These are phyloP conservation scores for Angomonas ambiguus DNA, from an alignment of 208 protist genomes.

Conservation along the genomic window DNA sequence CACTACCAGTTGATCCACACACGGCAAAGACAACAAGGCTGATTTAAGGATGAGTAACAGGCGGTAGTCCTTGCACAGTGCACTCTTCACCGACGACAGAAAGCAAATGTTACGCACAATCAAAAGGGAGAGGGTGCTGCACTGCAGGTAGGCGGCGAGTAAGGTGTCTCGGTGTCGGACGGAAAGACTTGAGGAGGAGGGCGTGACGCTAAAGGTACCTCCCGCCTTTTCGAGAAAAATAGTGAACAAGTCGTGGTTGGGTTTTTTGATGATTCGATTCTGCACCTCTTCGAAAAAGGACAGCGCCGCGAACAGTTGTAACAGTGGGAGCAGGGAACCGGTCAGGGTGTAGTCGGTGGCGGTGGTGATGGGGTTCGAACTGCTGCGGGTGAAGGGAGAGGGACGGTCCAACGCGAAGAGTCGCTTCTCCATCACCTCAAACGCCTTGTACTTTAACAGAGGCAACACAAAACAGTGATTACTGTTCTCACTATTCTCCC, in stretches of 20 bases:
- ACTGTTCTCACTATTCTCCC: background rate
- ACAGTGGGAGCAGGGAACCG: too few relatives aligned
- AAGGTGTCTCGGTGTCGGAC: too few relatives aligned
- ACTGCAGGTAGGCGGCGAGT: too few relatives aligned
- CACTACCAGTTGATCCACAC: constrained; percentile 14
- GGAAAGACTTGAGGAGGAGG: background rate
- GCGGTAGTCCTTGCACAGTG: constrained; percentile 68
- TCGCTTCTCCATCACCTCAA: background rate
- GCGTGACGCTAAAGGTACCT: constrained; percentile 9
- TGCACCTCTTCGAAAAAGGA: constrained; percentile 46
- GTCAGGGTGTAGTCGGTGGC: background rate
- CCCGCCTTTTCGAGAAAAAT: constrained; percentile 57
- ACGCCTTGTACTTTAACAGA: background rate
- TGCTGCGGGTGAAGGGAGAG: background rate
- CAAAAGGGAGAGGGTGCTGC: constrained; percentile 51
- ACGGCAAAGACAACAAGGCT: constrained; percentile 31
- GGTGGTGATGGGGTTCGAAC: background rate
- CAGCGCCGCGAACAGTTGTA: constrained; percentile 53
- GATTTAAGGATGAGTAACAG: constrained; percentile 70
- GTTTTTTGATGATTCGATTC: constrained; percentile 28
- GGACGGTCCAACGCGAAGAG: constrained; percentile 4
- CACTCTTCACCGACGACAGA: constrained; percentile 40
- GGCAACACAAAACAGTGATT: background rate
- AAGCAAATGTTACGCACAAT: constrained; percentile 77
- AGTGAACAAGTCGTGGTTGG: constrained; percentile 41